phyloP scores from a whole-genome alignment of 1,284 basidiomycete species.

The Leccinum pallidistipes region DNA sequence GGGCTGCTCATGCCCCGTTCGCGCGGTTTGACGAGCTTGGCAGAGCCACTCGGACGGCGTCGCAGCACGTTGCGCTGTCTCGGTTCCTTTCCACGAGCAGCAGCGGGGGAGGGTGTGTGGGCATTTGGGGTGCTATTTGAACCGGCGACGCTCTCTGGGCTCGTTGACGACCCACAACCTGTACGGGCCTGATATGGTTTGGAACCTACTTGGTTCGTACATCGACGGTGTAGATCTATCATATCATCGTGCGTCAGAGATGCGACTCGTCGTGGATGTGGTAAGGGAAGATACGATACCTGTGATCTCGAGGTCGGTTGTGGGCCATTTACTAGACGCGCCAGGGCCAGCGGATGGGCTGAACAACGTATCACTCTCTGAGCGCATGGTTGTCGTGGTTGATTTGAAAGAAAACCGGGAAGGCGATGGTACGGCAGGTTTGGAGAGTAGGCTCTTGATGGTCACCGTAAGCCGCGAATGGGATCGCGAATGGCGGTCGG shows the following conservation, averaged over 20 bases:
- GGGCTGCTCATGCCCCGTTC: constrained; percentile 16
- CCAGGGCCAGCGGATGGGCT: constrained; percentile 13
- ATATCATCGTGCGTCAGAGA: constrained; percentile 1
- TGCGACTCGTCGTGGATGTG: constrained; percentile 1
- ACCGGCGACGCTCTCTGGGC: constrained; percentile 15
- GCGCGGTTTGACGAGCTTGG: constrained; percentile 29
- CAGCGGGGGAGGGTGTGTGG: neutral
- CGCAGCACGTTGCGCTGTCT: constrained; percentile 46
- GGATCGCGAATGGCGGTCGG: constrained; percentile 16
- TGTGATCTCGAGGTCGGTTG: constrained; percentile 27
- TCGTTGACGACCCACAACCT: neutral
- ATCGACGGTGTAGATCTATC: constrained; percentile 23
- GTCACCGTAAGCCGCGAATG: constrained; percentile 26
- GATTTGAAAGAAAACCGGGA: constrained; percentile 28
- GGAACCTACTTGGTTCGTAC: constrained; percentile 15
- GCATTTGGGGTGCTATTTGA: constrained; percentile 1
- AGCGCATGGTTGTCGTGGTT: neutral
- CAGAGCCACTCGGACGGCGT: constrained; percentile 42
- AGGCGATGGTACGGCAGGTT: constrained; percentile 19
- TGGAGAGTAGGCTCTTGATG: constrained; percentile 31
- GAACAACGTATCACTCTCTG: constrained; percentile 13
- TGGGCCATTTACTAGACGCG: constrained; percentile 12
- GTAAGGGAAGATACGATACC: constrained; percentile 1
- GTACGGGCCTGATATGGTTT: constrained; percentile 3
- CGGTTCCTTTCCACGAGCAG: constrained; percentile 21